Base-by-base conservation (phyloP, 2,329 filamentous ascomycete genomes). In the Cryphonectria radicalis region DNA sequence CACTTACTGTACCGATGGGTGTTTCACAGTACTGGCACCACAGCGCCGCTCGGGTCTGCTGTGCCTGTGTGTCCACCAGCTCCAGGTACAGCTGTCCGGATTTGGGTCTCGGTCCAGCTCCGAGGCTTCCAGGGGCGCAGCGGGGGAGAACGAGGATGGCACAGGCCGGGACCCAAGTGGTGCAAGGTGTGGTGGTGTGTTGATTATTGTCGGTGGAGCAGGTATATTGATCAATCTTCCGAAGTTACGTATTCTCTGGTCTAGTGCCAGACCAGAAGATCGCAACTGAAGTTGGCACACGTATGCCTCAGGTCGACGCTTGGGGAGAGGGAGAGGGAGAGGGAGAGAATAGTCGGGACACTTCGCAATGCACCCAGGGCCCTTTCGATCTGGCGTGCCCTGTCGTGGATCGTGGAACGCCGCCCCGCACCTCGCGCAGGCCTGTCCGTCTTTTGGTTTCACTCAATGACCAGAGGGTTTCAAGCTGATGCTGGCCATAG, bases 41-140 rank as follows among this genome's bases (percentile, higher is more conserved):
- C 55, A 59, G 55, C 42, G 50, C 63, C 19, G 43, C 25, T 37
- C 43, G 10, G 42, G 25, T 65, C 42, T 65, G 46, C 43, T 42
- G 28, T 43, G 55, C 42, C 32, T 11, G 32, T 11, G 63, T 43
- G 28, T 35, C 40, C 63, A 53, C 42, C 62, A 64, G 17, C n/a
- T 35, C 43, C 17, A 53, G 63, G 19, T 35, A 43, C 63, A 65
- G 25, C 25, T 32, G 42, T 59, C 55, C 55, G 28, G 13, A 19
- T 32, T 14, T 32, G 55, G 25, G 55, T 65, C 25, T 65, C 63
- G 63, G 63, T 46, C 63, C 63, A 64, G 63, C 40, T 50, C 63
- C 63, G 63, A 64, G 63, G 25, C n/a, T 46, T 19, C 63, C 42
- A 46, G 63, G 42, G 28, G 63, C 40, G 10, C 2, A 1, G 35